These are phyloP conservation scores for Cercospora sojina DNA, from an alignment of 2,329 filamentous ascomycete genomes.

Conservation along the genomic window DNA sequence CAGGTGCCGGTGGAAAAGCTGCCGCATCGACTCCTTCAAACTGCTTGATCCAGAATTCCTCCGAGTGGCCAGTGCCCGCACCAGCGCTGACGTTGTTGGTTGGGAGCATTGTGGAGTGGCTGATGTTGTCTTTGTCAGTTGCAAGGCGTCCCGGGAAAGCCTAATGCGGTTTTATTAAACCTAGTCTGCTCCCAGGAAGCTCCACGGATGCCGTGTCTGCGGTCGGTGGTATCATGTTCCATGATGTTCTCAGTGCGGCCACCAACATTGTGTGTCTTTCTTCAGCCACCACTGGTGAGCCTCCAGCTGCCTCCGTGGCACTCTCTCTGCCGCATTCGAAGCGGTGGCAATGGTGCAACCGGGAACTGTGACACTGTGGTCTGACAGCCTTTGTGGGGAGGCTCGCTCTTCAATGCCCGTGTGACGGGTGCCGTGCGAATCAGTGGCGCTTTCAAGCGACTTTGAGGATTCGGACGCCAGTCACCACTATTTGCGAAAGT, in stretches of 20 bases:
- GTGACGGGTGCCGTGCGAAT: not conserved
- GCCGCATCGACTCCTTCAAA: not conserved
- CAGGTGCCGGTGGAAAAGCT: not conserved
- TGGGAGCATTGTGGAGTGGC: not conserved
- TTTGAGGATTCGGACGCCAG: not conserved
- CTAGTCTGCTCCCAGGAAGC: not conserved
- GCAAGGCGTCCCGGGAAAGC: not conserved
- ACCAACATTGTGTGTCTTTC: not conserved
- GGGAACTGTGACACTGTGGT: not conserved
- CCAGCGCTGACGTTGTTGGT: not conserved
- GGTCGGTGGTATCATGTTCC: not conserved
- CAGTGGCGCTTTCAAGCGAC: not conserved
- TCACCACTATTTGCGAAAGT: not conserved
- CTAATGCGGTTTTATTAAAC: not conserved
- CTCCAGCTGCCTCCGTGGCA: not conserved
- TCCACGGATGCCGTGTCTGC: not conserved
- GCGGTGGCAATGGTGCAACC: not conserved
- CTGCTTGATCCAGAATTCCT: not conserved
- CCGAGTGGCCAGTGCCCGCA: not conserved
- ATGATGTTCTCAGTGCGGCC: not conserved
- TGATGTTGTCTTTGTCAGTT: not conserved
- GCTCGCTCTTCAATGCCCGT: not conserved
- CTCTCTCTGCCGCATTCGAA: not conserved
- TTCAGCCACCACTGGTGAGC: not conserved
- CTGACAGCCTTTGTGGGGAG: not conserved